Base-by-base conservation (phyloP, 257 asterid genomes). In the Handroanthus guayacan region DNA sequence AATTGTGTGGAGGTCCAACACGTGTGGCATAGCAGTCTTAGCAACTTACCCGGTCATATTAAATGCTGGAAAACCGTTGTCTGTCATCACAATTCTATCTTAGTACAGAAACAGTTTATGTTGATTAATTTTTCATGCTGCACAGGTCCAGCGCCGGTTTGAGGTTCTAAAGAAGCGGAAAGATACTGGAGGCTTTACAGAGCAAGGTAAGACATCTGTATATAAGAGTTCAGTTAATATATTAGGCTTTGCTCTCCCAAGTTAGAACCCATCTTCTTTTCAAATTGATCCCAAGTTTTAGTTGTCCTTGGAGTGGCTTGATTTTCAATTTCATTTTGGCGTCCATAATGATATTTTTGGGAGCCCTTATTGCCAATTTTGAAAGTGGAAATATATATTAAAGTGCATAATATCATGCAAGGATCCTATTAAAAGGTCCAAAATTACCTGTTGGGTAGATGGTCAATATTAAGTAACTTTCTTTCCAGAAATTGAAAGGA, bases 101-200 rank as follows among this genome's bases (percentile, higher is more conserved):
- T 20, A 68, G 58, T 64, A 16, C 0, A 63, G 2, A 12, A 9
- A 41, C 47, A 25, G 31, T 55, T 79, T 54, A 50, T 41, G 14
- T 61, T 69, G 25, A 44, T 51, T 51, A 16, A 43, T 31, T 66
- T 73, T 75, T 39, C 63, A 74, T 75, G 80, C 62, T 79, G 44
- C 66, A 48, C 91, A 95, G 98, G 99, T 95, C 67, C 97, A 93
- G 79, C 86, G 82, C 81, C 92, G 99, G 69, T 95, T 95, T 87
- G 99, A 95, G 76, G 75, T 78, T 74, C 93, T 91, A 55, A 95
- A 95, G 89, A 95, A 92, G 82, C 88, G 96, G 62, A 95, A 93
- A 84, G 97, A 91, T 85, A 87, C 96, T 60, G 89, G 80, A 74
- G 89, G 94, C 82, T 90, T 93, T 80, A 89, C 97, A 2, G 97